Percentiles rank a stretch among this genome's conserved stretches.
These are phyloP conservation scores for Fabrea salina DNA, from an alignment of 169 alveolate species.

Conservation along the genomic window DNA sequence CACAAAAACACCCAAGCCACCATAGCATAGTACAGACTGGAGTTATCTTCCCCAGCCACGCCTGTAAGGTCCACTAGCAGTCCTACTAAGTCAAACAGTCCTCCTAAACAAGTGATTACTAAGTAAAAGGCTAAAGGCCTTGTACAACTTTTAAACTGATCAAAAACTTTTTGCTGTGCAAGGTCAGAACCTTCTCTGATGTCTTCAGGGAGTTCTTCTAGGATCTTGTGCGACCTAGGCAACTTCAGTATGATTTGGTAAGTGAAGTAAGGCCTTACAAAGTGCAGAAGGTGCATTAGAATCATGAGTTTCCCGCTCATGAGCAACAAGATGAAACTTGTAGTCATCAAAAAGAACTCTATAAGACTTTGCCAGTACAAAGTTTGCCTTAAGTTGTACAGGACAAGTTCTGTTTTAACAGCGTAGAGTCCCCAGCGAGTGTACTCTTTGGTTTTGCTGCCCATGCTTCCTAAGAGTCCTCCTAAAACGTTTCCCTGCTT, in stretches of 20 bases:
- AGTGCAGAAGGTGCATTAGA: slow-evolving; percentile 16
- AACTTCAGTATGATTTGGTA: neutral
- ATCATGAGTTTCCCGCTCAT: neutral
- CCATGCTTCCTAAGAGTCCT: no score
- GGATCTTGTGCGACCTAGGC: slow-evolving; percentile 17
- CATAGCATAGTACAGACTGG: neutral
- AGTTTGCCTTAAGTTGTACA: neutral
- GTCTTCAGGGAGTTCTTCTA: slow-evolving; percentile 9
- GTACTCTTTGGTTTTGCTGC: neutral
- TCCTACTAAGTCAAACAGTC: slow-evolving; percentile 13
- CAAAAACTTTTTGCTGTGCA: neutral
- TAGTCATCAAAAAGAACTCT: neutral
- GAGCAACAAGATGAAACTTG: neutral
- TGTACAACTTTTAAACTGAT: neutral
- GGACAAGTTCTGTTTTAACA: neutral
- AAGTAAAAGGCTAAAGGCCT: neutral
- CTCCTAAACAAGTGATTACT: slow-evolving; percentile 10
- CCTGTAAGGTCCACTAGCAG: neutral
- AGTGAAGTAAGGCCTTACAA: slow-evolving; percentile 13
- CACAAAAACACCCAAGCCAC: slow-evolving; percentile 20
- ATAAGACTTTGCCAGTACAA: slow-evolving; percentile 13
- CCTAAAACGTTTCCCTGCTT: no score
- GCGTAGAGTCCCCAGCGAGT: neutral
- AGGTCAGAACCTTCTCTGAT: neutral
- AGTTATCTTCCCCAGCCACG: slow-evolving; percentile 22